Evolutionary conservation across 1,139 yeast genomes (phyloP).

Genomic region (Magnusiomyces ingens): DNA sequence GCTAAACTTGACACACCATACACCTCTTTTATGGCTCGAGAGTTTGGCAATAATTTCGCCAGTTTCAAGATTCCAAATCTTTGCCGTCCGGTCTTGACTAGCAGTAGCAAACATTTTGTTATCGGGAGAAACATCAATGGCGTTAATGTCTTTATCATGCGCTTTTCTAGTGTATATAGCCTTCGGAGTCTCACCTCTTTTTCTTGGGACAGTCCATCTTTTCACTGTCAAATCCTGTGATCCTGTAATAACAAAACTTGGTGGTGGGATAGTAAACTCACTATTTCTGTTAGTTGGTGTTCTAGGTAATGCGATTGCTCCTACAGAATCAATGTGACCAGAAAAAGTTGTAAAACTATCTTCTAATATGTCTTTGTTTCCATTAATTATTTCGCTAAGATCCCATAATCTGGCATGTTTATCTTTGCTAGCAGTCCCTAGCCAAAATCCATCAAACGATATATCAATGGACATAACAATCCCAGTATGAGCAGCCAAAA

Average conservation of each 20-base stretch:
- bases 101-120: conserved; percentile 88
- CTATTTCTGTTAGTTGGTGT: conserved; percentile 30
- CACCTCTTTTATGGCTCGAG: conserved; percentile 87
- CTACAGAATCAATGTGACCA: conserved; percentile 85
- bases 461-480: conserved; percentile 74
- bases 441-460: conserved; percentile 75
- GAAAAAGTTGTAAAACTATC: conserved; percentile 53
- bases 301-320: conserved; percentile 73
- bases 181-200: conserved; percentile 30
- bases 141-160: conserved; percentile 92
- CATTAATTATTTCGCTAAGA: conserved; percentile 33
- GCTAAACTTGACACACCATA: conserved; percentile 86
- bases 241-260: conserved; percentile 74
- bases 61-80: conserved; percentile 73
- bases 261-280: conserved; percentile 35
- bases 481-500: conserved; percentile 76
- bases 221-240: conserved; percentile 86
- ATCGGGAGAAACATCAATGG: conserved; percentile 81
- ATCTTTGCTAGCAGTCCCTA: conserved; percentile 93
- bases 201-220: conserved; percentile 61
- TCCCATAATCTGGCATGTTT: conserved; percentile 79
- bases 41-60: conserved; percentile 85
- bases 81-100: conserved; percentile 88
- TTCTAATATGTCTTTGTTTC: conserved; percentile 33
- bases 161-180: conserved; percentile 90